Conservation (phyloP, 2,329 filamentous ascomycete genomes). For the Neonectria magnoliae region DNA sequence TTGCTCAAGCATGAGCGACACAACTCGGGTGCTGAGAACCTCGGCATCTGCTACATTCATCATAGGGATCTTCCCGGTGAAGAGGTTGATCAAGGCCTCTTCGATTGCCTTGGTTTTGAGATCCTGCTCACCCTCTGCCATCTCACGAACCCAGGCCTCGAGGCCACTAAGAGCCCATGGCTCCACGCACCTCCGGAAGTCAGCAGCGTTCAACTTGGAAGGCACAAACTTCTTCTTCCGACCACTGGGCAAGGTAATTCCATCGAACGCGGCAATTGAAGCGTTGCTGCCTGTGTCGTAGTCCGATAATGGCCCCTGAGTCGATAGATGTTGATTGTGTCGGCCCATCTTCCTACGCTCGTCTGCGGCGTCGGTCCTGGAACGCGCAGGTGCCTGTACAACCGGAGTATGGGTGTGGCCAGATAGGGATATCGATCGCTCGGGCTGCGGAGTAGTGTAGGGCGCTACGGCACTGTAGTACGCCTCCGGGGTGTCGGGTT, state of each 20-base stretch:
- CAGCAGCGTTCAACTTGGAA: constrained; percentile 79
- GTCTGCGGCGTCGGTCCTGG: constrained; percentile 91
- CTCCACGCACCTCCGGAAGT: constrained; percentile 86
- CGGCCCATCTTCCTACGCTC: constrained; percentile 67
- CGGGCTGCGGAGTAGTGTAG: constrained; percentile 57
- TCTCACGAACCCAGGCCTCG: constrained; percentile 83
- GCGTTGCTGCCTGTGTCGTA: constrained; percentile 66
- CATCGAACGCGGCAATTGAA: constrained; percentile 74
- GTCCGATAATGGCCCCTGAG: constrained; percentile 63
- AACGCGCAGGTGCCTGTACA: constrained; percentile 84
- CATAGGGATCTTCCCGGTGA: constrained; percentile 93
- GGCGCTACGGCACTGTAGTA: constrained; percentile 54
- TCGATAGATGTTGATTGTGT: constrained; percentile 60
- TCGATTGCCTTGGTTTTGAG: constrained; percentile 85
- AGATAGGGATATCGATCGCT: constrained; percentile 83
- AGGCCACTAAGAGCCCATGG: constrained; percentile 95
- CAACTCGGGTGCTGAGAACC: constrained; percentile 79
- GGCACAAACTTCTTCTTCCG: constrained; percentile 87
- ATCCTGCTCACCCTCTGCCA: constrained; percentile 92
- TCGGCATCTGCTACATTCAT: constrained; percentile 99
- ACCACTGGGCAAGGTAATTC: constrained; percentile 83
- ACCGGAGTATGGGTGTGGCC: constrained; percentile 84
- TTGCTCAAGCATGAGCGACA: constrained; percentile 81
- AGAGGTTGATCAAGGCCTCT: constrained; percentile 87
- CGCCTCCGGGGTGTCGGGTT: constrained; percentile 59